Conservation (phyloP, 1,284 basidiomycete species). For the Wallemia ichthyophaga region DNA sequence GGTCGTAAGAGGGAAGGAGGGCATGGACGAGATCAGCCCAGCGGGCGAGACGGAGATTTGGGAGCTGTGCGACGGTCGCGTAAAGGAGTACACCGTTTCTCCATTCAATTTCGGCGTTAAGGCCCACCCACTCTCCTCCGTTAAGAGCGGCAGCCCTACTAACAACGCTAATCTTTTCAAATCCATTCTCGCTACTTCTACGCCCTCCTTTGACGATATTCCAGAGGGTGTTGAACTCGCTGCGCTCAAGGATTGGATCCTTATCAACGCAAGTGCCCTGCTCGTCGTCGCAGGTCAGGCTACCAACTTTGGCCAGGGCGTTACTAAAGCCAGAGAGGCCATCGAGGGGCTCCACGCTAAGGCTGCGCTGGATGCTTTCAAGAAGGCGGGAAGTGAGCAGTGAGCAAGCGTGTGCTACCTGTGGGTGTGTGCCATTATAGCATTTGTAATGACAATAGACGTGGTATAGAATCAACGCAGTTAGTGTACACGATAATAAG, state of each 20-base stretch:
- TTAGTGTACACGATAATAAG: not conserved
- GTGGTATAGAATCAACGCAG: too few relatives aligned
- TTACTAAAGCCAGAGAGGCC: slow-evolving; percentile 37
- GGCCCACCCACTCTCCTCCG: slow-evolving; percentile 32
- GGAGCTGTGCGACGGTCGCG: slow-evolving; percentile 18
- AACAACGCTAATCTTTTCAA: slow-evolving; percentile 27
- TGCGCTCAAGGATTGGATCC: slow-evolving; percentile 46
- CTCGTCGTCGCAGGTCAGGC: slow-evolving; percentile 49
- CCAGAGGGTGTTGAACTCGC: slow-evolving; percentile 13
- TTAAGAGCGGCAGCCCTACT: slow-evolving; percentile 36
- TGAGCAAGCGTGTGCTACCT: too few relatives aligned
- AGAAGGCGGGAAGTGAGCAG: slow-evolving; percentile 15
- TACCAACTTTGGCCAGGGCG: slow-evolving; percentile 36
- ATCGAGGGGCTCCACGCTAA: slow-evolving; percentile 41
- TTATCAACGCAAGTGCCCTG: slow-evolving; percentile 55
- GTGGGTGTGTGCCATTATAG: too few relatives aligned
- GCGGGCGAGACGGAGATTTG: slow-evolving; percentile 51
- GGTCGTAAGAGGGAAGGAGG: slow-evolving; percentile 78
- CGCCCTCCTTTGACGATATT: slow-evolving; percentile 20
- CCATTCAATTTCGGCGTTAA: slow-evolving; percentile 34
- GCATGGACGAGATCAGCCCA: slow-evolving; percentile 78
- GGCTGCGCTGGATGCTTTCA: slow-evolving; percentile 32
- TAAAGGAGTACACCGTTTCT: slow-evolving; percentile 17
- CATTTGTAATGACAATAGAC: too few relatives aligned
- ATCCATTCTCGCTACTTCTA: slow-evolving; percentile 27